Base-by-base conservation (phyloP, 192 early-diverging fungal species). In the Mortierella claussenii region DNA sequence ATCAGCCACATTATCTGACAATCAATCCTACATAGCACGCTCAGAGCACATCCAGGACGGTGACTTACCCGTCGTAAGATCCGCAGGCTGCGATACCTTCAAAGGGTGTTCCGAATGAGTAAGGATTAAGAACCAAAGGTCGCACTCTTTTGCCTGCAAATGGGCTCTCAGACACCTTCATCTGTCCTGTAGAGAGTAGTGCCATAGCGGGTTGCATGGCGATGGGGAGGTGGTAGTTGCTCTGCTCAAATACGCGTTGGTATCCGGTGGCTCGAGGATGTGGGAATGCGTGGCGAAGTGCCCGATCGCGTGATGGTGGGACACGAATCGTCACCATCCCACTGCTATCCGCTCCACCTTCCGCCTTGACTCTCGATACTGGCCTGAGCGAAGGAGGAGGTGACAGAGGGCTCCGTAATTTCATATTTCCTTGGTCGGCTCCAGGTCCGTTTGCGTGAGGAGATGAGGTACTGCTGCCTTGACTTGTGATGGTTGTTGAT, bases 101-200 rank as follows among this genome's bases (percentile, higher is more conserved):
- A 32, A 67, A 76, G 2, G 5, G 43, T 12, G 73, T 76, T 26
- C 52, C 26, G 18, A 45, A 49, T 4, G 73, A 59, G 20, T 62
- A 76, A 4, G 63, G 73, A 27, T 76, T 76, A 28, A 76, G 24
- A 3, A 28, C 52, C 45, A 76, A 45, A 1, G 45, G 45, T 24
- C 47, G 21, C 11, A 45, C 49, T 8, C 60, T n/a, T 20, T 31
- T 26, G 5, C 64, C 34, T 17, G 40, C 50, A 42, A 47, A 48
- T 1, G 43, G 23, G 2, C 36, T 28, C 26, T 44, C 58, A 28
- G 42, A 26, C 9, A 44, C 55, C 1, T 24, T 59, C 18, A 40
- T 48, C 3, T 27, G 44, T 6, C 48, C 42, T 3, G 47, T 31
- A 0, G 55, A 49, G 10, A 65, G 30, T 18, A 53, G 33, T 20